Percentiles rank a stretch among this genome's conserved stretches.
Evolutionary conservation across 331 rosid genomes (phyloP).

Genomic region (Acacia concinna): DNA sequence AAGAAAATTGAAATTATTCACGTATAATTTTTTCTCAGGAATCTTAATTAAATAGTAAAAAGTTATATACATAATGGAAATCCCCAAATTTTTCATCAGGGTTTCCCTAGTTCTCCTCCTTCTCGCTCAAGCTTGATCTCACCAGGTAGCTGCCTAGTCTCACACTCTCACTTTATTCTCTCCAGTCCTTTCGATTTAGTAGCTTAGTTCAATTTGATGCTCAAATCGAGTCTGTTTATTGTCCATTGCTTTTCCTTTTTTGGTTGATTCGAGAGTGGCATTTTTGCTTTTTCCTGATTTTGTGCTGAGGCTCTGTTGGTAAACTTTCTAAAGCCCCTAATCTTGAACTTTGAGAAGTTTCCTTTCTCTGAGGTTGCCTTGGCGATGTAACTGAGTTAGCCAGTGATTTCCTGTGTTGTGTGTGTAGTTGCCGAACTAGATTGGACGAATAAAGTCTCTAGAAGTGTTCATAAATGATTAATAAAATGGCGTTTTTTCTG

Average conservation of each 20-base stretch:
- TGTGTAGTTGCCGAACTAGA: neutral
- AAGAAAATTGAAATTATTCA: neutral
- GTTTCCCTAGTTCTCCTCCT: neutral
- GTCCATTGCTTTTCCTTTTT: neutral
- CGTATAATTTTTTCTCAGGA: neutral
- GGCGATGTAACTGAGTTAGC: neutral
- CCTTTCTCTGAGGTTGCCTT: neutral
- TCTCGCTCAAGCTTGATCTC: neutral
- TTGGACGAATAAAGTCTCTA: neutral
- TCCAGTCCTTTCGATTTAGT: neutral
- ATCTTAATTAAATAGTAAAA: neutral
- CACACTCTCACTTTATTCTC: conserved; percentile 9
- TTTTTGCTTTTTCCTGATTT: neutral
- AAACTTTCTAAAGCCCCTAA: neutral
- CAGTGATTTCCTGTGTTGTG: neutral
- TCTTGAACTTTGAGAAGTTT: neutral
- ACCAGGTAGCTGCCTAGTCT: neutral
- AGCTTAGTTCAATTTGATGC: neutral
- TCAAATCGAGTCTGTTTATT: neutral
- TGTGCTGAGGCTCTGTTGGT: neutral
- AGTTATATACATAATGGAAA: neutral
- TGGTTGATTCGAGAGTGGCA: neutral
- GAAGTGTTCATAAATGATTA: neutral
- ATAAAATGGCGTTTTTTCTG: neutral
- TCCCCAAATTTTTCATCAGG: neutral